Percentiles rank a stretch among this genome's conserved stretches.
Conservation (phyloP, 164 flowering plant genomes). For the Liquidambar formosana region DNA sequence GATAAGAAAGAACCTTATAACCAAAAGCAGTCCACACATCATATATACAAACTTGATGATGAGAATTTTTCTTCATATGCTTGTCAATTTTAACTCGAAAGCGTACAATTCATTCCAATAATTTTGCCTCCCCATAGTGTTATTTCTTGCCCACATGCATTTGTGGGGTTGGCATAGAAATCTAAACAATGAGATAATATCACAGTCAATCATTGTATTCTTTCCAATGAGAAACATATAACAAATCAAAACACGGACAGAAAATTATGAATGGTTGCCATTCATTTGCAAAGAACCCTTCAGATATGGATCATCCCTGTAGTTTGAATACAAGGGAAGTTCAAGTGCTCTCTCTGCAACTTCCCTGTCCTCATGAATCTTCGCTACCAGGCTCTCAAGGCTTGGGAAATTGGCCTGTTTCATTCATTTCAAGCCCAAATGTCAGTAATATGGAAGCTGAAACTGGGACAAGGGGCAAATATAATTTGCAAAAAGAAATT, state of each 20-base stretch:
- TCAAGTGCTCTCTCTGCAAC: constrained; percentile 86
- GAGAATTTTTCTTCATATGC: no score
- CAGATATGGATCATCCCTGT: constrained; percentile 58
- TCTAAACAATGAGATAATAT: no score
- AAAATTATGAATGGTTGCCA: constrained; percentile 3
- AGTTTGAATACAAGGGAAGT: constrained; percentile 59
- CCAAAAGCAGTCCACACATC: no score
- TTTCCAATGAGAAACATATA: no score
- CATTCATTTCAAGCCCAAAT: constrained; percentile 4
- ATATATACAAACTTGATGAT: no score
- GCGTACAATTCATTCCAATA: no score
- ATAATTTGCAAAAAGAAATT: background rate
- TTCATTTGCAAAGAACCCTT: constrained; percentile 13
- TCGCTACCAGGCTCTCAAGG: constrained; percentile 65
- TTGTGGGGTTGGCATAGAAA: no score
- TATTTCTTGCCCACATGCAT: no score
- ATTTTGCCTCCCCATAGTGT: no score
- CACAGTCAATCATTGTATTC: no score
- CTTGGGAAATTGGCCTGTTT: constrained; percentile 78
- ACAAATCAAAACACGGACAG: background rate
- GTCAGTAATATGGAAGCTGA: background rate
- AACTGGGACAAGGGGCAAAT: background rate
- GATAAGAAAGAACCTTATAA: no score
- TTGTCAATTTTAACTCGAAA: no score
- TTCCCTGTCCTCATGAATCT: constrained; percentile 72